Evolutionary conservation across 225 moss, liverwort and hornwort species (phyloP).

Genomic region (Antitrichia curtipendula): DNA sequence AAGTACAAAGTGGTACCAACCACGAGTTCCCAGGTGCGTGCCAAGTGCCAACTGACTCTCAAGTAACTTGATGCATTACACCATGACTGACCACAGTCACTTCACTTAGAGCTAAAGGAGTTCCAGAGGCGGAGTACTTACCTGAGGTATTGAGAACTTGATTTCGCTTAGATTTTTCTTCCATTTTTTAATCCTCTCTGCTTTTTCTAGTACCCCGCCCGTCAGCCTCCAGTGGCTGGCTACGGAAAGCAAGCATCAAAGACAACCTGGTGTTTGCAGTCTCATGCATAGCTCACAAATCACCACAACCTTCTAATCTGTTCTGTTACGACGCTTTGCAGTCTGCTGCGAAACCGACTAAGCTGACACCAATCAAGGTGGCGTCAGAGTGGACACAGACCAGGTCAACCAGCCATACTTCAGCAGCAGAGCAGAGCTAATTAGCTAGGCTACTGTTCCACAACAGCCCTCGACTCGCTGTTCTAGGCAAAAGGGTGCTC

Average conservation of each 20-base stretch:
- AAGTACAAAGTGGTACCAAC: not conserved
- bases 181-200: not conserved
- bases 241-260: not conserved
- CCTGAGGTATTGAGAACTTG: not conserved
- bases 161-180: not conserved
- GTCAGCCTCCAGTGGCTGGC: not conserved
- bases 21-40: not conserved
- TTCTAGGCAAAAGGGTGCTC: conserved; percentile 11
- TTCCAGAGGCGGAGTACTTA: not conserved
- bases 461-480: not conserved
- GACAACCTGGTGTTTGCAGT: not conserved
- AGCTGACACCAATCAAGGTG: conserved; percentile 20
- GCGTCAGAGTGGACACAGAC: not conserved
- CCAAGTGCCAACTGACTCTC: not conserved
- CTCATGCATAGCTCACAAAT: not conserved
- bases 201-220: not conserved
- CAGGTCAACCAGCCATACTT: conserved; percentile 10
- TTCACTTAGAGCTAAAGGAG: not conserved
- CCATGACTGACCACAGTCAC: not conserved
- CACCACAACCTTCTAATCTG: conserved; percentile 6
- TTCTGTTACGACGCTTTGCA: not conserved
- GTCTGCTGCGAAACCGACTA: conserved; percentile 23
- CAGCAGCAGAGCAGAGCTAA: not conserved
- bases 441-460: not conserved
- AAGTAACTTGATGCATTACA: not conserved